Base-by-base conservation (phyloP, 179 eudicot genomes). In the Gypsophila paniculata region DNA sequence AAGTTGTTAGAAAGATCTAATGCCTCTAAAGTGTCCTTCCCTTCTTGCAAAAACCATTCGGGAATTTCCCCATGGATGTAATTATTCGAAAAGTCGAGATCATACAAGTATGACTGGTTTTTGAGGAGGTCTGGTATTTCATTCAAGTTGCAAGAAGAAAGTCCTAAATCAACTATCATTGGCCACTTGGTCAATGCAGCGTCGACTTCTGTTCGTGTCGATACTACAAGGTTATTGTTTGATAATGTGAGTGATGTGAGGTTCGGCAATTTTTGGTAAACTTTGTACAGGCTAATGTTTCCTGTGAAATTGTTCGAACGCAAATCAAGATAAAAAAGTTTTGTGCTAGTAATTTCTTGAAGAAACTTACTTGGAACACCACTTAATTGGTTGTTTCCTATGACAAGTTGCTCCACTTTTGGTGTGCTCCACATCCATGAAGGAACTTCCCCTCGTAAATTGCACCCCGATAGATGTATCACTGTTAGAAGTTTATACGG, bases 1-100 rank as follows among this genome's bases (percentile, higher is more conserved):
- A 18, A 75, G 62, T 81, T 80, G 49, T 71, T 68, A 9, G 83
- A 79, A 42, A 82, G 73, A 58, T 78, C 73, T 10, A 84, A 12
- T 64, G 53, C 62, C 9, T 14, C 2, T 29, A 76, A 10, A 8
- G 10, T 25, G 21, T 14, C 51, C 6, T 48, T 71, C 23, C 81
- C 52, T 29, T 60, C 51, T 26, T 68, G 21, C 8, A 32, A 10
- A 14, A 69, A 6, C 82, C 81, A 79, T 2, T 57, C 13, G 6
- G 85, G 82, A 8, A 76, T 51, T 3, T 65, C 32, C 12, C 78
- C 81, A 14, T 38, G 75, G 9, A 82, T 72, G 4, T 69, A 25
- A 38, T 82, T 78, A 46, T 65, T 59, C 4, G 82, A 75, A 6
- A 81, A 70, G 32, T 77, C 70, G 57, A 67, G 57, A 32, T 67